Evolutionary conservation across 768 basidiomycete genomes (phyloP).

Genomic region (Psilocybe azurescens): DNA sequence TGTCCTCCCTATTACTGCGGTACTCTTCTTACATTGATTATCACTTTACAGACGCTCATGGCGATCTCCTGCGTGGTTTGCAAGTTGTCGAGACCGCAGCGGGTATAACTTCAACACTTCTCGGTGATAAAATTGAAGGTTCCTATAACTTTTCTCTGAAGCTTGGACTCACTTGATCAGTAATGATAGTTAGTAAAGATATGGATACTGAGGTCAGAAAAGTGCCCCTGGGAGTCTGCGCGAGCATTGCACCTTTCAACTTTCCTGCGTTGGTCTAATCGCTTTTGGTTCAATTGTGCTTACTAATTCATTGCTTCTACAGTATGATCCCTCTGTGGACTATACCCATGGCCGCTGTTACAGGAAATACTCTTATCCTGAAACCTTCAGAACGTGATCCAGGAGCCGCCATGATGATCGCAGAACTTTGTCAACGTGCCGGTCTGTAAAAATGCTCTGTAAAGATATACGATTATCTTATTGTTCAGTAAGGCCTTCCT

Average conservation of each 20-base stretch:
- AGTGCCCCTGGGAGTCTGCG: conserved; percentile 88
- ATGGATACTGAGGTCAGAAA: conserved; percentile 94
- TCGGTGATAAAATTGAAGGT: conserved; percentile 95
- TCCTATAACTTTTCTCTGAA: conserved; percentile 6
- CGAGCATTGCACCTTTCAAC: conserved; percentile 87
- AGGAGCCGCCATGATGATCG: conserved; percentile 97
- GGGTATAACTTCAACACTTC: conserved; percentile 81
- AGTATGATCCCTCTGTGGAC: conserved; percentile 99
- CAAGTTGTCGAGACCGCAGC: conserved; percentile 87
- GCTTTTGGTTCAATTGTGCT: conserved; percentile 3
- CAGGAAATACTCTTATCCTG: conserved; percentile 92
- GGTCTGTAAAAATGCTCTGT: conserved; percentile 41
- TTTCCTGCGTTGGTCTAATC: conserved; percentile 74
- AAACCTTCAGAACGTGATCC: conserved; percentile 98
- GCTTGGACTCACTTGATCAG: not conserved
- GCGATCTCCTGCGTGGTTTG: conserved; percentile 90
- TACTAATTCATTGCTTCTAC: conserved; percentile 2
- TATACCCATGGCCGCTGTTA: conserved; percentile 86
- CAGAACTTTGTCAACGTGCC: conserved; percentile 90
- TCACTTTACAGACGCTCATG: conserved; percentile 77
- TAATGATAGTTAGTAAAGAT: conserved; percentile 77
- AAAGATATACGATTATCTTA: not conserved
- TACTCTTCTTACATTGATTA: not conserved
- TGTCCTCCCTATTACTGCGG: conserved; percentile 12
- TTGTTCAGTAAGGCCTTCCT: conserved; percentile 61